Conservation (phyloP, 306 rosid genomes). For the Gastrolobium villosum region DNA sequence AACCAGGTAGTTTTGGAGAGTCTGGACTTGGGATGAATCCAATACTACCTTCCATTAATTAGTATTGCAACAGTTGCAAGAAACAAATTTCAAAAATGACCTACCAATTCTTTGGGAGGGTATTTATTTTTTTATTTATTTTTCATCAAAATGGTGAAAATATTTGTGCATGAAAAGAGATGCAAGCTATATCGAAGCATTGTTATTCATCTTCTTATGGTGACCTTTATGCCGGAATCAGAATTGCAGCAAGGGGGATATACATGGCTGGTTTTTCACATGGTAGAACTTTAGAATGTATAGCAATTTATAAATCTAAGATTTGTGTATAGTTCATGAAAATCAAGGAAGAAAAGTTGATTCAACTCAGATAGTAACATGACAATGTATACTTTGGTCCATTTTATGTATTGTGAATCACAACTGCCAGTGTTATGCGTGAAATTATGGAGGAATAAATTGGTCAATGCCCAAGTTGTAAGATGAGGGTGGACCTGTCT, state of each 20-base stretch:
- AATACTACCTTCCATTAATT: slow-evolving; percentile 74
- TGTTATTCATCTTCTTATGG: no score
- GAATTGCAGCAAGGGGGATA: no score
- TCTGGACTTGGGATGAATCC: slow-evolving; percentile 82
- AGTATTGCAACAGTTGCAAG: slow-evolving; percentile 38
- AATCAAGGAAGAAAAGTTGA: background rate
- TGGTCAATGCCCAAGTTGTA: background rate
- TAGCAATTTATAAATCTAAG: slow-evolving; percentile 39
- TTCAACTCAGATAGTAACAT: background rate
- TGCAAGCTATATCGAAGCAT: no score
- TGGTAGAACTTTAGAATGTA: slow-evolving; percentile 40
- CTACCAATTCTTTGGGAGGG: slow-evolving; percentile 8
- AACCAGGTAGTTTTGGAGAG: slow-evolving; percentile 77
- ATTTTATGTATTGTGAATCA: background rate
- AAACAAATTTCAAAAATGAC: slow-evolving; percentile 29
- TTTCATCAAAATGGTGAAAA: no score
- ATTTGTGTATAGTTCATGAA: slow-evolving; percentile 28
- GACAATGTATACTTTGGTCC: background rate
- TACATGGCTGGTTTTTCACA: slow-evolving; percentile 26
- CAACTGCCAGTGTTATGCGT: background rate
- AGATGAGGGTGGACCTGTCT: no score
- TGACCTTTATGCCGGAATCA: no score
- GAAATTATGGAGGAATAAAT: background rate
- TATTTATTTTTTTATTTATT: slow-evolving; percentile 1
- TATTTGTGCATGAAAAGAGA: no score